phyloP scores from a whole-genome alignment of 768 basidiomycete species.

The Tulasnella sp. region DNA sequence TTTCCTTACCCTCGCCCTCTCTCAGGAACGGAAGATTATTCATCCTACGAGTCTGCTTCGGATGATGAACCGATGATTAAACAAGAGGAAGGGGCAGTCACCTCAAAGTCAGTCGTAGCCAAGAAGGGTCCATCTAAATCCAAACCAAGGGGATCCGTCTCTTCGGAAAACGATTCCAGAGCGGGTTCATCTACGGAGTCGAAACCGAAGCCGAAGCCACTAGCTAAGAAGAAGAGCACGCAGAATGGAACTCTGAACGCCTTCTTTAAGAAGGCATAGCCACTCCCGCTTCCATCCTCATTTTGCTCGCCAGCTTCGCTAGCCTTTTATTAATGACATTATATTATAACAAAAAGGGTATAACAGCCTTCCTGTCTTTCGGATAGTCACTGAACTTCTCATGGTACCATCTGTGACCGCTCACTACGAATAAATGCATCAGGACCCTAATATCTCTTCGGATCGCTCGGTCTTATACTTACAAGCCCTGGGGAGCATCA shows the following conservation, averaged over 20 bases:
- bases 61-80: conserved; percentile 50
- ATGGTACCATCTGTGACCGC: conserved; percentile 82
- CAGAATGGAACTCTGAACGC: no score
- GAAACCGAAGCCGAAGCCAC: conserved; percentile 3
- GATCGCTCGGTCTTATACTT: background rate
- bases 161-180: no score
- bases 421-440: conserved; percentile 27
- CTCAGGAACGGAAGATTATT: conserved; percentile 68
- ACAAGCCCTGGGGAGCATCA: conserved; percentile 77
- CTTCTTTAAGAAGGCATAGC: no score
- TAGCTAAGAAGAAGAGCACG: background rate
- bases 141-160: background rate
- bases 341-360: conserved; percentile 64
- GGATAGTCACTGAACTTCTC: conserved; percentile 73
- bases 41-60: conserved; percentile 69
- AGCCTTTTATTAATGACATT: no score
- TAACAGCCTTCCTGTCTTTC: conserved; percentile 59
- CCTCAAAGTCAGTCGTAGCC: background rate
- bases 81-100: conserved; percentile 27
- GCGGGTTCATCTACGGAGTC: background rate
- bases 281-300: no score
- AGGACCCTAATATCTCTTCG: background rate
- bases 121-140: background rate
- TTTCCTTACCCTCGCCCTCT: background rate
- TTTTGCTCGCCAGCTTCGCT: no score